Base-by-base conservation (phyloP, 2,329 filamentous ascomycete genomes). In the Dactylellina parvicollis region DNA sequence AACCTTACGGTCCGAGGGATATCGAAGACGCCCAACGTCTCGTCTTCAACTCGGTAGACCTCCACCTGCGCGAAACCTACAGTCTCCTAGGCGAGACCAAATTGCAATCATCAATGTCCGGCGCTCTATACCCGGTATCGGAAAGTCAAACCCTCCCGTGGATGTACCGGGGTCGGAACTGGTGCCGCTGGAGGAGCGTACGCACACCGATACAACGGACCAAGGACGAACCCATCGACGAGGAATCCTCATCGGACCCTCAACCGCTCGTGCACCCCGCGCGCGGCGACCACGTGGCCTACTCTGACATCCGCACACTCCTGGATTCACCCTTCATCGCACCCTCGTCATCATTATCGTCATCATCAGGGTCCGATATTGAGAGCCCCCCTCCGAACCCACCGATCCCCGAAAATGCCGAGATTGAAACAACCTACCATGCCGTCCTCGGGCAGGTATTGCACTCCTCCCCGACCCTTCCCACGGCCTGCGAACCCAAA, bases 1-100 rank as follows among this genome's bases (percentile, higher is more conserved):
- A 66, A 12, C 66, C 76, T 12, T 34, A 40, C 20, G 69, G 60
- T 16, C 50, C 22, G 49, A 60, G 22, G 10, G 66, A 46, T 50
- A 76, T 78, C 32, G 61, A 75, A 20, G 76, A 77, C 64, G 76
- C 76, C 16, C 75, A 76, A 38, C 77, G 77, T 47, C 67, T 78
- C 12, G 40, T 78, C 32, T 76, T 77, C 34, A 67, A 75, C 32
- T 77, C 77, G n/a, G 42, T 76, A 36, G 74, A 77, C 22, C 55
- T 78, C 14, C 74, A 74, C 24, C 46, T 77, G 10, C 72, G 76
- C 28, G 69, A 75, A 40, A 75, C 72, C 20, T 61, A 71, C 46
- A 75, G 74, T n/a, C 60, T 78, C 28, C 44, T 77, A 18, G 64
- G 38, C 2, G 47, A 71, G 7, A 62, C 64, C 1, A 46, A 22